Percentiles rank a stretch among this genome's conserved stretches.
Evolutionary conservation across 352 stramenopile genomes (phyloP).

Genomic region (Blastocystis sp.): DNA sequence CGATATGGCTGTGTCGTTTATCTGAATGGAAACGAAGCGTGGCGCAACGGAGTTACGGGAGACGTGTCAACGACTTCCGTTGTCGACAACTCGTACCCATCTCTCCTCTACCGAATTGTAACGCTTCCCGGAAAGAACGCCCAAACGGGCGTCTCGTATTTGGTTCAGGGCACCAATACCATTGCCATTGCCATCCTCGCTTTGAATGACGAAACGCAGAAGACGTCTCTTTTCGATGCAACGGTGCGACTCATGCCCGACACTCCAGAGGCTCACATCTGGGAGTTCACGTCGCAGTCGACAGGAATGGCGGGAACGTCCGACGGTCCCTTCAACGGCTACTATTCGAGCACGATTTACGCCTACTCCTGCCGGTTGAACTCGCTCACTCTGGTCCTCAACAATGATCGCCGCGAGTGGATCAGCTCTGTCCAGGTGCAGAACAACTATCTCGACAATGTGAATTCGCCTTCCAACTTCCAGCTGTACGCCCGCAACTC

Average conservation of each 20-base stretch:
- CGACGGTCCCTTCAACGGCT: background rate
- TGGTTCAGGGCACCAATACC: background rate
- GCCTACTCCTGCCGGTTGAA: background rate
- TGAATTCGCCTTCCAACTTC: background rate
- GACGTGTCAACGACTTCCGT: background rate
- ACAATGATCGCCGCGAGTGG: slow-evolving; percentile 6
- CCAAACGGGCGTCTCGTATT: background rate
- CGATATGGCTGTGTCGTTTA: background rate
- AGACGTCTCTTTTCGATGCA: background rate
- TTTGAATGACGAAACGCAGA: background rate
- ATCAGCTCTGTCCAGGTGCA: background rate
- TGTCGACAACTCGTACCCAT: background rate
- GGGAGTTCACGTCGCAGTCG: background rate
- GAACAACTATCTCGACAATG: background rate
- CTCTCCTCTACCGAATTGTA: background rate
- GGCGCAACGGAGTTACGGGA: background rate
- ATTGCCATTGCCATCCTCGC: slow-evolving; percentile 6
- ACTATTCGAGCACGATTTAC: background rate
- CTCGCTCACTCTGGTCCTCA: background rate
- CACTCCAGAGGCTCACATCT: background rate
- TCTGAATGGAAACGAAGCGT: slow-evolving; percentile 1
- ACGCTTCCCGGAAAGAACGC: background rate
- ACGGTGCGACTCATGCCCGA: background rate
- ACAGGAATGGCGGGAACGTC: background rate
- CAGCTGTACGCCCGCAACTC: background rate